Evolutionary conservation across 352 stramenopile species (phyloP), one percentile per base, ranked within the genome.

Genomic region (Phytopythium ostracodes): DNA sequence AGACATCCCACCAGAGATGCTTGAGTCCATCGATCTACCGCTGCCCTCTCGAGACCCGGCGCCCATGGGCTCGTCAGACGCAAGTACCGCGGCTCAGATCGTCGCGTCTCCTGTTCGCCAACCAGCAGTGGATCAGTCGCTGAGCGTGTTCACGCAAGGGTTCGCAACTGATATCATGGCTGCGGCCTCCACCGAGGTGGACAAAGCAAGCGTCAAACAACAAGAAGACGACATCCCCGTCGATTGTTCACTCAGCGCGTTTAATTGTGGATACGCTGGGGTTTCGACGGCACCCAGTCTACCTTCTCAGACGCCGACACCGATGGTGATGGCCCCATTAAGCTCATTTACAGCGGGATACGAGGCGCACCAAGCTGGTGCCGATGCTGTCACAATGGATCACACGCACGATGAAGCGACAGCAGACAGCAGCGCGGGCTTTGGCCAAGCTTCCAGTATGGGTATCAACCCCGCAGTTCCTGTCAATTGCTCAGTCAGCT

Each of bases 141-240:
- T 84, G 22, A 84, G 75, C 46, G 49, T 60, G 2, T 87, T 83
- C 57, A 87, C 77, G 0, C 65, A 64, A 31, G 77, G 77, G 10
- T 84, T 81, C 43, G 15, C 46, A 22, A 52, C 51, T 5, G 27
- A 35, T n/a, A 6, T 18, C 1, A 7, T 8, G 15, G 7, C 4
- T 7, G 47, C 35, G 17, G 27, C 24, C 47, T 22, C 25, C 24
- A 35, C 15, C 11, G 27, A 35, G 24, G 14, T 40, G 55, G 9
- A 56, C 54, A 62, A n/a, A 15, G 52, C 17, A 9, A 31, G 52
- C 40, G 33, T 51, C 49, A 52, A 49, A 27, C 31, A 59, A 29
- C 24, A 22, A 54, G 15, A 52, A 27, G 52, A 59, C 17, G 52
- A 59, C 17, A 38, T 54, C 36, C 31, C 53, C 12, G 62, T 79